phyloP scores from a whole-genome alignment of 352 stramenopile species.

The Phytophthora macrochlamydospora region DNA sequence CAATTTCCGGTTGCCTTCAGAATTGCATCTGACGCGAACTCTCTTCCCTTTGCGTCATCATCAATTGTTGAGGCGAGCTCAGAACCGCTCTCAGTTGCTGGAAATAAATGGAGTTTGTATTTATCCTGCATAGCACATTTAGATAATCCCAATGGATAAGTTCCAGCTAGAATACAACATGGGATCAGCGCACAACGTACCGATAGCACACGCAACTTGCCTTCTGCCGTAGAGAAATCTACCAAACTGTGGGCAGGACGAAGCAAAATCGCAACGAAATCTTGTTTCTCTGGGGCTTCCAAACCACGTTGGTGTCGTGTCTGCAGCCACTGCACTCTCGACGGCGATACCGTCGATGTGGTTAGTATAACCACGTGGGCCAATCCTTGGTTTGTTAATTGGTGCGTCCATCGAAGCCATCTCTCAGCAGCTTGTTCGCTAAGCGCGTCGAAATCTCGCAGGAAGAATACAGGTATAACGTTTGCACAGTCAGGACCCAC shows the following conservation, averaged over 20 bases:
- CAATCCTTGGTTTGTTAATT: conserved; percentile 46
- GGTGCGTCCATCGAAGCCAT: conserved; percentile 60
- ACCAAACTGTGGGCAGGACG: conserved; percentile 53
- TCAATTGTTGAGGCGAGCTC: too few species aligned
- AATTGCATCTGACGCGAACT: conserved; percentile 40
- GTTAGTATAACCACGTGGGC: conserved; percentile 68
- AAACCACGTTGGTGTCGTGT: conserved; percentile 25
- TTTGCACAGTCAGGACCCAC: not conserved
- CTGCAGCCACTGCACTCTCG: conserved; percentile 48
- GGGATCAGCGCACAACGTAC: conserved; percentile 17
- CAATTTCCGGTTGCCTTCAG: conserved; percentile 59
- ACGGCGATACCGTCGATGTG: conserved; percentile 44
- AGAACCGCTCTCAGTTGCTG: conserved; percentile 1
- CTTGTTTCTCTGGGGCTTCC: conserved; percentile 11
- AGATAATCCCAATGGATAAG: not conserved
- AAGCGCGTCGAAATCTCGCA: conserved; percentile 59
- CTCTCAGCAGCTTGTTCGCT: conserved; percentile 31
- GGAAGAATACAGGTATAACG: conserved; percentile 53
- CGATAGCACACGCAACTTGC: conserved; percentile 56
- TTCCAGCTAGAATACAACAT: not conserved
- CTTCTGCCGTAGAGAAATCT: conserved; percentile 43
- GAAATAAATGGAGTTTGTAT: conserved; percentile 22
- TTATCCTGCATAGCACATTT: conserved; percentile 20
- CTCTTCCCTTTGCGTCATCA: too few species aligned
- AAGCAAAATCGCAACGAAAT: conserved; percentile 72